Evolutionary conservation across 2,329 filamentous ascomycete genomes (phyloP), one percentile per base, ranked within the genome.

Genomic region (Fusarium sp.): DNA sequence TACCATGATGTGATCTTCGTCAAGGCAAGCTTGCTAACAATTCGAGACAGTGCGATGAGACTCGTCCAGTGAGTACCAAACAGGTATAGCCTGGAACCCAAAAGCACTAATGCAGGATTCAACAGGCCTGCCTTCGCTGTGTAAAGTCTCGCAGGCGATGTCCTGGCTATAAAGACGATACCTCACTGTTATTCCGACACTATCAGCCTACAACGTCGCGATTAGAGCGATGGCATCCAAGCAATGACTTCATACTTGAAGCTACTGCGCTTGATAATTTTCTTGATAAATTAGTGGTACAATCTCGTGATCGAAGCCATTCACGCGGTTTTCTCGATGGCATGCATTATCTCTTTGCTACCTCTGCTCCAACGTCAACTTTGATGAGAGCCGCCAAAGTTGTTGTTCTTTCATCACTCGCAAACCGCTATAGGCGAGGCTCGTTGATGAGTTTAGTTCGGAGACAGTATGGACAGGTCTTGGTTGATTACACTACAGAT

Each of bases 1-100:
- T 66, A 4, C 33, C 4, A 2, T 15, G 21, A 31, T 23, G 18
- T 10, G n/a, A 25, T 16, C 10, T 23, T 8, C 21, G 5, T 29
- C 25, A 10, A 37, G 14, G n/a, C 45, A 41, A 63, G 12, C 16
- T 51, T 38, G 61, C 27, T 56, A 39, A 66, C 15, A 16, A 8
- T 29, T 5, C 3, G 4, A 1, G n/a, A 23, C 15, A 66, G 63
- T 66, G 63, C 27, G 63, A 66, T 31, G 61, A 66, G 21, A 66
- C 42, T 59, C 63, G 63, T n/a, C 63, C 63, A 60, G 63, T 66
- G 37, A 66, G 63, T 60, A 42, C 37, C 33, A 12, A 19, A 48
- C 2, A 35, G 29, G 16, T 11, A 44, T 65, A 42, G 42, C 2
- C 33, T n/a, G 19, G 12, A 6, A 8, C 4, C 8, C 3, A 10